Evolutionary conservation across 305 asterid genomes (phyloP).

Genomic region (Rubia tinctorum): DNA sequence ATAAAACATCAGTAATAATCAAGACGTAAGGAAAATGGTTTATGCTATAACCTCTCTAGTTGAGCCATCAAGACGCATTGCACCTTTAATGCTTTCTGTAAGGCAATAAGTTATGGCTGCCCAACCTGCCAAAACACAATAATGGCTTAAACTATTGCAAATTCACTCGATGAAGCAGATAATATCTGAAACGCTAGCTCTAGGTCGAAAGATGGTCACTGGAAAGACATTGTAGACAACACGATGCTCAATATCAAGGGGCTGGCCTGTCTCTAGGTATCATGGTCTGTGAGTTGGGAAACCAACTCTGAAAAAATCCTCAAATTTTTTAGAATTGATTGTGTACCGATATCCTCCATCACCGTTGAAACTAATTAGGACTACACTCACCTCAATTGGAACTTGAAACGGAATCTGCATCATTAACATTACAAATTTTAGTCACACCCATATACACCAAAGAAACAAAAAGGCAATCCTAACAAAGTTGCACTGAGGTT

Average conservation of each 20-base stretch:
- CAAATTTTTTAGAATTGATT: conserved; percentile 76
- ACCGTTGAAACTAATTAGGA: conserved; percentile 84
- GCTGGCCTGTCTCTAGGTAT: conserved; percentile 92
- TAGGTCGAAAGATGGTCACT: conserved; percentile 40
- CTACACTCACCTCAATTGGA: conserved; percentile 94
- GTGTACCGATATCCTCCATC: conserved; percentile 91
- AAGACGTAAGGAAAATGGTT: conserved; percentile 12
- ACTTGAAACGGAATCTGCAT: conserved; percentile 97
- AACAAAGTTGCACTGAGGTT: background rate
- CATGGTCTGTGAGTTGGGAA: conserved; percentile 92
- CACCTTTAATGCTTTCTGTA: conserved; percentile 70
- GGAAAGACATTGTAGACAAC: conserved; percentile 78
- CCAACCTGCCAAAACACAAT: conserved; percentile 54
- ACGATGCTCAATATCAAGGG: conserved; percentile 95
- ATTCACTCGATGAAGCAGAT: background rate
- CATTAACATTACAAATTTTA: conserved; percentile 4
- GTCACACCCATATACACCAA: background rate
- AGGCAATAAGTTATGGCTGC: conserved; percentile 85
- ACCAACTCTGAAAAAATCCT: conserved; percentile 80
- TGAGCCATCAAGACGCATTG: conserved; percentile 81
- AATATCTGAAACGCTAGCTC: background rate
- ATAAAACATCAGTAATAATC: conserved; percentile 12
- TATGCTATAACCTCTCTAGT: conserved; percentile 84
- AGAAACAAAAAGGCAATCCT: background rate
- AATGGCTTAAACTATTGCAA: background rate